phyloP scores from a whole-genome alignment of 306 rosid genomes.

The Gastrolobium bilobum region DNA sequence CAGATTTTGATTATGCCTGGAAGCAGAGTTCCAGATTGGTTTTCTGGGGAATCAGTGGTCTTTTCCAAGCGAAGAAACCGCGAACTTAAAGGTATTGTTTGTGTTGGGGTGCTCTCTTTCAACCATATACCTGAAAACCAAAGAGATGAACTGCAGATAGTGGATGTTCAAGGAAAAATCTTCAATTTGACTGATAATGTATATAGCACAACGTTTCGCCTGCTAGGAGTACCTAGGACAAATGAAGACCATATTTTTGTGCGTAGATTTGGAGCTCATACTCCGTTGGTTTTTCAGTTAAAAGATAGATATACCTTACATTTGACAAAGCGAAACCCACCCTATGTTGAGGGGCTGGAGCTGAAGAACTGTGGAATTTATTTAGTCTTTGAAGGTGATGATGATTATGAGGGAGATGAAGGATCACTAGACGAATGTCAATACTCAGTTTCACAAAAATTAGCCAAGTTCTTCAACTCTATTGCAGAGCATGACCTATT shows the following conservation, averaged over 20 bases:
- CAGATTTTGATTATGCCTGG: constrained; percentile 63
- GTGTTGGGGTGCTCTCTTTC: constrained; percentile 61
- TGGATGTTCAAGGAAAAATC: constrained; percentile 57
- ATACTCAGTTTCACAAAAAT: constrained; percentile 42
- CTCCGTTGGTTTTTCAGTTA: constrained; percentile 46
- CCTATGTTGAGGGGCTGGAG: background rate
- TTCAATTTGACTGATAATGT: constrained; percentile 48
- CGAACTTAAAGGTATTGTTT: constrained; percentile 48
- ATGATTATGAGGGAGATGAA: constrained; percentile 50
- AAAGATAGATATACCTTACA: constrained; percentile 49
- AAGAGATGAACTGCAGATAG: constrained; percentile 41
- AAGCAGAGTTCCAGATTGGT: constrained; percentile 67
- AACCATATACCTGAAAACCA: constrained; percentile 44
- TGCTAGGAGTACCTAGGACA: constrained; percentile 56
- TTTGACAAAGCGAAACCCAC: constrained; percentile 41
- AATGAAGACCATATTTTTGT: constrained; percentile 60
- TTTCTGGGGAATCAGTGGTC: constrained; percentile 50
- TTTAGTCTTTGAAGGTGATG: constrained; percentile 46
- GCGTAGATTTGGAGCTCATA: constrained; percentile 43
- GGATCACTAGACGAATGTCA: constrained; percentile 38
- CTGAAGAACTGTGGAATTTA: constrained; percentile 38
- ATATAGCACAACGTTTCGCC: constrained; percentile 44
- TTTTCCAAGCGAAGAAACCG: constrained; percentile 54
- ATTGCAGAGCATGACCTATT: background rate
- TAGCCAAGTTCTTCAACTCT: constrained; percentile 45